Base-by-base conservation (phyloP, 768 basidiomycete species). In the Lactarius akahatsu region DNA sequence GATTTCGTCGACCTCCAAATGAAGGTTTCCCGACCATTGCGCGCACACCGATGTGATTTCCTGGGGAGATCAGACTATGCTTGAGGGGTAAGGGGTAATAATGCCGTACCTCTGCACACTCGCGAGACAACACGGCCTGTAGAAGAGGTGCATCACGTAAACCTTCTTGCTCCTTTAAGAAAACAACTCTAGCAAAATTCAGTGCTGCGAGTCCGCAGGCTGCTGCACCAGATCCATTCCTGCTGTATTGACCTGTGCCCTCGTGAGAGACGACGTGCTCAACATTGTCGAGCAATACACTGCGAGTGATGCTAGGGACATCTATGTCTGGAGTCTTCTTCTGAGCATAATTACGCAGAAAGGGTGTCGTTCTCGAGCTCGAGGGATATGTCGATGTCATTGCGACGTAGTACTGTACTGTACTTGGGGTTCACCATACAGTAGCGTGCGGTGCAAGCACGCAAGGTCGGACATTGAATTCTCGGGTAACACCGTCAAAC, bases 151-250 rank as follows among this genome's bases (percentile, higher is more conserved):
- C 71, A 7, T 73, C 78, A 28, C 57, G 62, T 26, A 73, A 38
- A 3, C 78, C 76, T 6, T 72, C 72, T 43, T 74, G 70, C 61
- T 81, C 77, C 28, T 73, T 74, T 56, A 71, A 77, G 40, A 86
- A 80, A 10, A 81, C 77, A 8, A 85, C 70, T 61, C 86, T 78
- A 13, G 83, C 85, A 67, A 86, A 88, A 72, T 89, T 89, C 71
- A 89, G 74, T 2, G 85, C 83, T 28, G 88, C 88, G 30, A 90
- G 78, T 20, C 89, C 89, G 67, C 88, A 90, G 2, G 87, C 81
- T 50, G 88, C 83, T 36, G 74, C 74, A 6, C 80, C 78, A 13
- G 79, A 78, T n/a, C 75, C 75, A 2, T 63, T 69, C 65, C 59
- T 40, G 52, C 63, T 71, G 61, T 88, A 89, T 69, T 89, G 88